A percentile compares a stretch with the other conserved stretches of the same genome.
These are phyloP conservation scores for Naegleria lovaniensis DNA, from an alignment of 208 protist genomes.

Conservation along the genomic window DNA sequence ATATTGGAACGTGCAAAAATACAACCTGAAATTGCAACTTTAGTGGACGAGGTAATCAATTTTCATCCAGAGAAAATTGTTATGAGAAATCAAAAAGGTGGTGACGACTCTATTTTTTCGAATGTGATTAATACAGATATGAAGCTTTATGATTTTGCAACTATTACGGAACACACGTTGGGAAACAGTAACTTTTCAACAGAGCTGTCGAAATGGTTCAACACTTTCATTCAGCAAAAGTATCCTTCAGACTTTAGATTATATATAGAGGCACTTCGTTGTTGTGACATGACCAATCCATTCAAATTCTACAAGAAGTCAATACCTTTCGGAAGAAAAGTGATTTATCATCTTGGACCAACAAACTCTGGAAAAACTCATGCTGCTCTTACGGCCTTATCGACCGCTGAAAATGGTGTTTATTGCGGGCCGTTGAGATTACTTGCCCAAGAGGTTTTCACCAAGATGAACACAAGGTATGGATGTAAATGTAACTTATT, in stretches of 20 bases:
- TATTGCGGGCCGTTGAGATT: constrained; percentile 87
- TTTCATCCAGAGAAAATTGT: neutral
- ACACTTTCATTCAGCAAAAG: neutral
- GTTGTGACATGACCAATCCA: neutral
- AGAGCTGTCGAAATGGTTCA: neutral
- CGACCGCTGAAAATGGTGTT: constrained; percentile 59
- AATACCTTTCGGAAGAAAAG: constrained; percentile 57
- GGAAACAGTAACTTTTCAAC: neutral
- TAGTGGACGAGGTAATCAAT: neutral
- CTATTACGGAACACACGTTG: neutral
- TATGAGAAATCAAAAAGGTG: neutral
- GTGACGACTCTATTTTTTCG: neutral
- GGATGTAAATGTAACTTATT: constrained; percentile 46
- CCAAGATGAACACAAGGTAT: constrained; percentile 52
- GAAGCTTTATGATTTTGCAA: neutral
- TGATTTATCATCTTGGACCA: constrained; percentile 79
- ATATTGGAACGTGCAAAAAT: neutral
- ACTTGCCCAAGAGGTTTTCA: constrained; percentile 80
- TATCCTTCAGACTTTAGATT: neutral
- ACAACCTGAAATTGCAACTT: neutral
- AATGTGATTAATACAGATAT: neutral
- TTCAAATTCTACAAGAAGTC: constrained; percentile 28
- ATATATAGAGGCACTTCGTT: neutral
- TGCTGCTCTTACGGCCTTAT: constrained; percentile 60
- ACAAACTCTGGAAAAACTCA: constrained; percentile 92